Evolutionary conservation across 306 rosid species (phyloP).

Genomic region (Lathyrus sativus): DNA sequence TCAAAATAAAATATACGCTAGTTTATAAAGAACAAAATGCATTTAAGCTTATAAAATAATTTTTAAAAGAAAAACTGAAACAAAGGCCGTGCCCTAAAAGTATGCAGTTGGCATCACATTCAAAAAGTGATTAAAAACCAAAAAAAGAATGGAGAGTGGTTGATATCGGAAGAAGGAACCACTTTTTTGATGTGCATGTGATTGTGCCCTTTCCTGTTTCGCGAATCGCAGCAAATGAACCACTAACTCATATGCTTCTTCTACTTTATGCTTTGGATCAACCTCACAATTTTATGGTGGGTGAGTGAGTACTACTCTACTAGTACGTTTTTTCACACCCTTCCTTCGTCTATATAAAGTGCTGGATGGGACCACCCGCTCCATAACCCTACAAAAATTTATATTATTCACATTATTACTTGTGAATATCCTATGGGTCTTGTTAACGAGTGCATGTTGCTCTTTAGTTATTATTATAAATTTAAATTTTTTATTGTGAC

Average conservation of each 20-base stretch:
- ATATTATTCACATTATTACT: neutral
- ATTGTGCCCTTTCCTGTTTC: constrained; percentile 28
- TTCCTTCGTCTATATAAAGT: neutral
- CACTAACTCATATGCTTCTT: constrained; percentile 15
- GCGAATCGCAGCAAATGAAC: constrained; percentile 31
- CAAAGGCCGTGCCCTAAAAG: too few species aligned
- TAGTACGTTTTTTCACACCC: neutral
- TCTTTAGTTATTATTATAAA: too few species aligned
- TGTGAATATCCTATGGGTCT: too few species aligned
- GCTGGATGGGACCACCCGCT: constrained; percentile 36
- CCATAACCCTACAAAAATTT: neutral
- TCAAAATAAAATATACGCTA: too few species aligned
- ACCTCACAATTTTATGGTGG: constrained; percentile 43
- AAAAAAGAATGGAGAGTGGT: constrained; percentile 23
- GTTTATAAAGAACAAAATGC: too few species aligned
- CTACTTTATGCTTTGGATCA: constrained; percentile 46
- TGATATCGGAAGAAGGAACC: constrained; percentile 17
- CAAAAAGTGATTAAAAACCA: neutral
- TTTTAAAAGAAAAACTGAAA: too few species aligned
- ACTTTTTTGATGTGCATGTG: constrained; percentile 36
- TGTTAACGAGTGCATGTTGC: too few species aligned
- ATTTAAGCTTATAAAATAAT: too few species aligned
- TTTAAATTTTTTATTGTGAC: too few species aligned
- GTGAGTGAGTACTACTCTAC: neutral
- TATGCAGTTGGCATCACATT: neutral